These are phyloP conservation scores for Capsicum pubescens DNA, from an alignment of 257 asterid species.

Conservation along the genomic window DNA sequence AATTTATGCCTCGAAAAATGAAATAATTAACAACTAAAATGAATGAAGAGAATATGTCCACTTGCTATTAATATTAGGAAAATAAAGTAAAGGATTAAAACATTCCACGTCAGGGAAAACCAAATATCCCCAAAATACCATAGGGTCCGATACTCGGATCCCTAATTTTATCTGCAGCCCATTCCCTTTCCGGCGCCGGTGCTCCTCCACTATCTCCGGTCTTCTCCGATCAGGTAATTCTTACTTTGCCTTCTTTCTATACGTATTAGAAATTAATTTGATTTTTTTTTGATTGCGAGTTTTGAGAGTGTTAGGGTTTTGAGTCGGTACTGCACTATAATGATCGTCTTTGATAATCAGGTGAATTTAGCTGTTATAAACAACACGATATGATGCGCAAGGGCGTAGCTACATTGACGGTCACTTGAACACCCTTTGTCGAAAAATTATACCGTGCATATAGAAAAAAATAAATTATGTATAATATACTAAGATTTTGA, in stretches of 20 bases:
- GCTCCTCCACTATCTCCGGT: background rate
- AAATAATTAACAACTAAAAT: too few relatives aligned
- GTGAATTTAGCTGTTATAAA: too few relatives aligned
- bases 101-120: background rate
- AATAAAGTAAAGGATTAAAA: background rate
- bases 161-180: background rate
- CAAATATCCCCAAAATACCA: too few relatives aligned
- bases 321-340: background rate
- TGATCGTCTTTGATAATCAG: too few relatives aligned
- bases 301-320: conserved; percentile 4
- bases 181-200: background rate
- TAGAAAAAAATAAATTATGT: too few relatives aligned
- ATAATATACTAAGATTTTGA: too few relatives aligned
- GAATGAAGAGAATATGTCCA: too few relatives aligned
- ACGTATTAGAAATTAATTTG: background rate
- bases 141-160: background rate
- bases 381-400: too few relatives aligned
- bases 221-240: background rate
- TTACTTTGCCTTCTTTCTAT: background rate
- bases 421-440: too few relatives aligned
- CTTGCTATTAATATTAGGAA: background rate
- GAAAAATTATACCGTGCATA: too few relatives aligned
- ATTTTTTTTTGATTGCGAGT: background rate
- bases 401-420: too few relatives aligned
- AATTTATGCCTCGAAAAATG: too few relatives aligned